Evolutionary conservation across 2,329 filamentous ascomycete species (phyloP), one percentile per base, ranked within the genome.

Genomic region (Aureobasidium sp.): DNA sequence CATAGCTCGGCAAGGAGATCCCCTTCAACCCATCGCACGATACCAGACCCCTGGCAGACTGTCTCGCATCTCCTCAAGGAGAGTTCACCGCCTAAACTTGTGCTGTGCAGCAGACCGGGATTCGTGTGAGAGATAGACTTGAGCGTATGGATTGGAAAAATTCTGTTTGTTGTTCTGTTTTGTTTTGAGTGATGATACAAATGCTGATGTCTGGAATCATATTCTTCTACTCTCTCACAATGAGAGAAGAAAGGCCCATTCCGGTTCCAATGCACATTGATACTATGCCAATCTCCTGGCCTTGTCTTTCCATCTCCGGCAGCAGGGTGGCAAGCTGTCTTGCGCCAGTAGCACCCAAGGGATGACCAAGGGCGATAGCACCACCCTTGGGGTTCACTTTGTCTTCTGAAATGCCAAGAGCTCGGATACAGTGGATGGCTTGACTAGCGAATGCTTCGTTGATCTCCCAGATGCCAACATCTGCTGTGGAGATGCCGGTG

Each of bases 311-410:
- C 84, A 89, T 71, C 78, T 88, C 81, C 75, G 83, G 72, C 77
- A 96, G 72, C 79, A 93, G 74, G 56, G 89, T 93, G 52, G 85
- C 85, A 68, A 91, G 76, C 82, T 96, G 88, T 67, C 92, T 81
- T 34, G 89, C 90, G 37, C 90, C 91, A 5, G 92, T 97, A 36
- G 91, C 92, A 51, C 93, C 92, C 1, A 97, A 81, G 6, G 92
- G 92, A 74, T 97, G 93, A 1, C 93, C 93, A 27, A 97, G 77
- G n/a, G 93, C 92, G 74, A 97, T 96, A 2, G 92, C 93, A 36
- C 93, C 92, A 64, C 93, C 93, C 69, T 95, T 91, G 0, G 91
- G 91, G 76, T 97, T 97, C 20, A 97, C 88, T 75, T 83, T 87
- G 8, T 84, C 84, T 61, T 83, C 76, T 68, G 87, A 86, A 22